phyloP scores from a whole-genome alignment of 176 grass and related monocot species.

The Guadua angustifolia region DNA sequence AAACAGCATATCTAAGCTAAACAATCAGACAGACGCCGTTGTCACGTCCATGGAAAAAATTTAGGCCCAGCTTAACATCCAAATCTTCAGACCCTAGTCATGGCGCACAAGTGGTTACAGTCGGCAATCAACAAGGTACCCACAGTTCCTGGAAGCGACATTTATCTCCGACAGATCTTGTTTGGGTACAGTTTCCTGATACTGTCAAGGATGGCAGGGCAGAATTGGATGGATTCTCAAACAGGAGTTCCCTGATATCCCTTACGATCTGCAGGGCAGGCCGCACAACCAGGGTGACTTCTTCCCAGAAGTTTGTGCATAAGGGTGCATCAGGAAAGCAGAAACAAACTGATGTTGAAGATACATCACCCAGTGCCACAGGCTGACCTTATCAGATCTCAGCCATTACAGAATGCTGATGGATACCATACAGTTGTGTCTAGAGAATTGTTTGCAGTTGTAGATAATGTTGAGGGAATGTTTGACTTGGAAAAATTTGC shows the following conservation, averaged over 20 bases:
- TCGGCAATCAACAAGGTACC: background rate
- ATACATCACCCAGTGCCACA: background rate
- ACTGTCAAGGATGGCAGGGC: background rate
- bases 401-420: background rate
- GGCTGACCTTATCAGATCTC: background rate
- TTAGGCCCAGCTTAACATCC: background rate
- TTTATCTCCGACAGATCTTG: background rate
- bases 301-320: background rate
- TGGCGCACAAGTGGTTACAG: background rate
- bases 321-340: background rate
- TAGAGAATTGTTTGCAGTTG: background rate
- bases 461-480: background rate
- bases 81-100: background rate
- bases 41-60: background rate
- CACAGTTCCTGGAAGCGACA: background rate
- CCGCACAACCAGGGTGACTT: background rate
- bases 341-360: background rate
- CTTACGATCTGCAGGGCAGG: background rate
- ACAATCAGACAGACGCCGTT: background rate
- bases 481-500: background rate
- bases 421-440: background rate
- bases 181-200: background rate
- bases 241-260: background rate
- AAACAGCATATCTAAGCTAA: constrained; percentile 15
- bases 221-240: background rate